Percentiles rank a stretch among this genome's conserved stretches.
phyloP scores from a whole-genome alignment of 331 rosid genomes.

The Stylosanthes scabra region DNA sequence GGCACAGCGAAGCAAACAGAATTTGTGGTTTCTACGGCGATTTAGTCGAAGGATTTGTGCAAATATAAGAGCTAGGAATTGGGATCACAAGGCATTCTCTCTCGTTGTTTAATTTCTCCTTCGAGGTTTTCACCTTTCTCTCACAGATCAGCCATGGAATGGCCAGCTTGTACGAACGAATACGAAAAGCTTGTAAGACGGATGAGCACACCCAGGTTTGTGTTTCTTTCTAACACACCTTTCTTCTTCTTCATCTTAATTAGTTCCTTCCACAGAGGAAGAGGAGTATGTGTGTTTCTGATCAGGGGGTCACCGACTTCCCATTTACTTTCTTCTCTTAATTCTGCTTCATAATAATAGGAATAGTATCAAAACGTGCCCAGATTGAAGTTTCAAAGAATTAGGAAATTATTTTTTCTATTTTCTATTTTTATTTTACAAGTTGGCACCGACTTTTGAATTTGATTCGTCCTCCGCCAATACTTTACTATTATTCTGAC shows the following conservation, averaged over 20 bases:
- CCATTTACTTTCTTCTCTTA: background rate
- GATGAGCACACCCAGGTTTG: conserved; percentile 91
- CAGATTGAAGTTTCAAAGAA: background rate
- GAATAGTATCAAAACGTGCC: background rate
- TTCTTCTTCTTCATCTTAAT: background rate
- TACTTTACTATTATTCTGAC: conserved; percentile 39
- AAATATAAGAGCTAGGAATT: conserved; percentile 32
- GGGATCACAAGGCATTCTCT: conserved; percentile 22
- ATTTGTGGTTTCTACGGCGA: conserved; percentile 41
- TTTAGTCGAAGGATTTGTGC: conserved; percentile 44
- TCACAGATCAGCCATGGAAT: conserved; percentile 55
- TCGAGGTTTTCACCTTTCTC: conserved; percentile 3
- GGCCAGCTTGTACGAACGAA: conserved; percentile 79
- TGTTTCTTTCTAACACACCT: background rate
- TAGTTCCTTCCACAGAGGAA: background rate
- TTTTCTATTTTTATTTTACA: too few relatives aligned
- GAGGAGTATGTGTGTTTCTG: conserved; percentile 32
- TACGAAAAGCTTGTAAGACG: conserved; percentile 80
- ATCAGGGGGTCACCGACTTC: background rate
- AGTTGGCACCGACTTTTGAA: conserved; percentile 21
- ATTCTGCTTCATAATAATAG: conserved; percentile 19
- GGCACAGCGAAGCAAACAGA: conserved; percentile 13
- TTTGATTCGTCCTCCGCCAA: conserved; percentile 16
- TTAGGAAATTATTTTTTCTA: background rate
- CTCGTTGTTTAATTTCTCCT: conserved; percentile 7